Conservation (phyloP, 2,329 filamentous ascomycete genomes). For the Ophiostoma sp. region DNA sequence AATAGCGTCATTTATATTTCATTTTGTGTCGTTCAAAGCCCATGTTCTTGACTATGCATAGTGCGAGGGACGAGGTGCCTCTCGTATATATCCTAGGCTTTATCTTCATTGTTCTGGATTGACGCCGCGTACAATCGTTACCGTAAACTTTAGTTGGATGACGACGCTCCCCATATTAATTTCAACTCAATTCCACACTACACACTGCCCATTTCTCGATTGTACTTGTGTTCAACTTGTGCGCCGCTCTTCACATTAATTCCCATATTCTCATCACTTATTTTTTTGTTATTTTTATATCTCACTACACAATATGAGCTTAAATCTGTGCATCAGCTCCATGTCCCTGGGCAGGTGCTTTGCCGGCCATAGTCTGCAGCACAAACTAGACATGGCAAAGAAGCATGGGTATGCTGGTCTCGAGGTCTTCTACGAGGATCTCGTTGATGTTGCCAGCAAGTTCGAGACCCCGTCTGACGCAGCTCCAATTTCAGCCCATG, state of each 20-base stretch:
- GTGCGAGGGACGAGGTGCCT: neutral
- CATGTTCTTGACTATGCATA: neutral
- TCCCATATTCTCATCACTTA: neutral
- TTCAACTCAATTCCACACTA: neutral
- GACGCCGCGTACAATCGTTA: neutral
- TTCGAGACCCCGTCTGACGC: slow-evolving; percentile 23
- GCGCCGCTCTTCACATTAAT: neutral
- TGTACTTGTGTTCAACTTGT: neutral
- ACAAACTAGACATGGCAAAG: slow-evolving; percentile 22
- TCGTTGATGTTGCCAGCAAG: slow-evolving; percentile 45
- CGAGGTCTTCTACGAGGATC: slow-evolving; percentile 60
- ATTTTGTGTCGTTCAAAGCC: neutral
- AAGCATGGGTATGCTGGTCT: slow-evolving; percentile 47
- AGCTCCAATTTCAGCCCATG: neutral
- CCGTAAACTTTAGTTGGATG: neutral
- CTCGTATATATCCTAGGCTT: neutral
- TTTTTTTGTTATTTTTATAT: neutral
- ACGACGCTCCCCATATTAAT: neutral
- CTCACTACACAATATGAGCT: slow-evolving; percentile 15
- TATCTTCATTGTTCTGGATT: neutral
- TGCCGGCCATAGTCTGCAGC: slow-evolving; percentile 24
- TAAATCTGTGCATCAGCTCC: slow-evolving; percentile 26
- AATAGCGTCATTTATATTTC: neutral
- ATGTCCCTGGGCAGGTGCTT: slow-evolving; percentile 26
- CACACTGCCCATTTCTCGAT: neutral